Base-by-base conservation (phyloP, 768 basidiomycete species). In the Lentinus tigrinus region DNA sequence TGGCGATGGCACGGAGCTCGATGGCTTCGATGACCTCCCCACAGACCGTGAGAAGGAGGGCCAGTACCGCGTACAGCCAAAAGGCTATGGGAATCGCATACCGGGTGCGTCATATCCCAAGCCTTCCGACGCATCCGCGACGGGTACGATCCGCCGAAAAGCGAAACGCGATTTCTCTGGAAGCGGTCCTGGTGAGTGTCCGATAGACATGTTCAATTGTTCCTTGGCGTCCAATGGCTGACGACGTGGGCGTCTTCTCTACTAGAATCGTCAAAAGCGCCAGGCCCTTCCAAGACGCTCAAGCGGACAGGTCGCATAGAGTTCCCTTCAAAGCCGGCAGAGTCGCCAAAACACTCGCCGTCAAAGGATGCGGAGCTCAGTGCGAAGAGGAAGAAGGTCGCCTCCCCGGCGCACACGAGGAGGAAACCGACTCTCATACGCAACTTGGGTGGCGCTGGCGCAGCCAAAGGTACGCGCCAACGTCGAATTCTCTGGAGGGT, bases 1-100 rank as follows among this genome's bases (percentile, higher is more conserved):
- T 66, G 91, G 91, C 5, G 90, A 93, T 67, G 95, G 95, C 14
- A 94, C 92, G 10, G 95, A 96, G 70, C 75, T 97, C 52, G 95
- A 97, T 66, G 85, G 72, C 3, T 81, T 97, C 57, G 95, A 95
- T 26, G 95, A 97, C 70, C 80, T 96, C 40, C 87, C 86, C 7
- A 91, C 92, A 10, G 89, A 95, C 67, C 80, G 90, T 47, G 92
- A 94, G 49, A 88, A 89, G 66, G 90, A 93, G 72, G 80, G 82
- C 52, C 82, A 77, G 40, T 94, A 80, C 69, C 85, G 84, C 54
- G 85, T 93, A 10, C 85, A 88, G 60, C 88, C 91, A 24, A 91
- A 86, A 70, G 81, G 83, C 6, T 76, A 79, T 68, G 78, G 82
- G 36, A 82, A 85, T 67, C 85, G 90, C 8, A 75, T 87, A 54